A percentile compares a stretch with the other conserved stretches of the same genome.
Conservation (phyloP, 352 stramenopile genomes). For the Phytophthora ramorum region DNA sequence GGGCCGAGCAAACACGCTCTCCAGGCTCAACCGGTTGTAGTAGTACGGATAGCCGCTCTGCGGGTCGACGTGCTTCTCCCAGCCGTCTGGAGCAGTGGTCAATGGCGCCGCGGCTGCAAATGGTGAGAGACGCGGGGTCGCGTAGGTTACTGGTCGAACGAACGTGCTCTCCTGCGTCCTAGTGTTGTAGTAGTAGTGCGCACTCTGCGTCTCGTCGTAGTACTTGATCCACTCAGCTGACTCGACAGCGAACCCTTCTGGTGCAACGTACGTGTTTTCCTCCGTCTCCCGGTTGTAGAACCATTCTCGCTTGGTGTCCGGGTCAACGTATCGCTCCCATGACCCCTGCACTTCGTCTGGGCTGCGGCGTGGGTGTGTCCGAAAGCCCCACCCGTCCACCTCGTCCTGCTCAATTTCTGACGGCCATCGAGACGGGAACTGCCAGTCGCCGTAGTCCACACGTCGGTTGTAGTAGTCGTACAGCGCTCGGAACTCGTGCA, state of each 20-base stretch:
- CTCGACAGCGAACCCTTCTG: constrained; percentile 31
- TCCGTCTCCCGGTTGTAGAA: constrained; percentile 81
- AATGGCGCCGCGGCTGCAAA: background rate
- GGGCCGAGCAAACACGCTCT: constrained; percentile 67
- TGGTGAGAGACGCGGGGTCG: constrained; percentile 33
- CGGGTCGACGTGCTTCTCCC: constrained; percentile 60
- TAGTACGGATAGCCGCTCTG: constrained; percentile 71
- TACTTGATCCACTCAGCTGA: constrained; percentile 58
- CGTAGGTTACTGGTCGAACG: constrained; percentile 33
- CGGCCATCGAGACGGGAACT: constrained; percentile 92
- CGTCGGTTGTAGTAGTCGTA: constrained; percentile 93
- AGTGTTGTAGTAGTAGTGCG: constrained; percentile 69
- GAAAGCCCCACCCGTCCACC: constrained; percentile 77
- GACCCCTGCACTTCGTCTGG: constrained; percentile 47
- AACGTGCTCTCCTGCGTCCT: constrained; percentile 46
- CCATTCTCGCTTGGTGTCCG: constrained; percentile 49
- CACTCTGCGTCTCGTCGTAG: constrained; percentile 67
- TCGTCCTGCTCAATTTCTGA: constrained; percentile 92
- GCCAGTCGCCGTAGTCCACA: constrained; percentile 91
- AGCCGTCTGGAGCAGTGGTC: constrained; percentile 32
- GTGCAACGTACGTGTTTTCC: constrained; percentile 58
- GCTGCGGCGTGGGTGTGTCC: constrained; percentile 53
- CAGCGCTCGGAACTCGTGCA: constrained; percentile 87
- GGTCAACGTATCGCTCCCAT: constrained; percentile 77
- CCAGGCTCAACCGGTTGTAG: constrained; percentile 76